Evolutionary conservation across 352 stramenopile species (phyloP).

Genomic region (Pythium brassicae): DNA sequence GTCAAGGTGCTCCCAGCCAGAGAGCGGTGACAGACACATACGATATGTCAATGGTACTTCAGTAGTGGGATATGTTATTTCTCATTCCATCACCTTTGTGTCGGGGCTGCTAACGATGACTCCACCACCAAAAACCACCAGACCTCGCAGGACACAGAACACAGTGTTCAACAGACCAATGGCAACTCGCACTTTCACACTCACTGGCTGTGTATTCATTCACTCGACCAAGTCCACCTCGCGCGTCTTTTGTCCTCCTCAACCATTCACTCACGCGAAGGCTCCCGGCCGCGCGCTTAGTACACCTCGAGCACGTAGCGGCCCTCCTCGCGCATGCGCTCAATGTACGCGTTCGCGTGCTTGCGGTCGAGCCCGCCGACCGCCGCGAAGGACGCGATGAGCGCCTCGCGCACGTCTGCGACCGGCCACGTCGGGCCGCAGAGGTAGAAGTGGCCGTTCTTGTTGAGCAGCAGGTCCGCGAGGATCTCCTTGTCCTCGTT

Average conservation of each 20-base stretch:
- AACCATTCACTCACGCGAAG: too few species aligned
- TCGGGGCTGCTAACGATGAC: too few species aligned
- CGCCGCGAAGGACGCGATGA: slow-evolving; percentile 51
- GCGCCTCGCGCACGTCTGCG: slow-evolving; percentile 64
- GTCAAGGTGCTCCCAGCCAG: slow-evolving; percentile 30
- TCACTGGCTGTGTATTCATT: too few species aligned
- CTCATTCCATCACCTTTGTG: too few species aligned
- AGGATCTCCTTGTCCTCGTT: slow-evolving; percentile 75
- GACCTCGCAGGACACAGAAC: too few species aligned
- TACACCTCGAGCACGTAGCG: slow-evolving; percentile 85
- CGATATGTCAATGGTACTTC: too few species aligned
- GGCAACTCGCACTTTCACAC: too few species aligned
- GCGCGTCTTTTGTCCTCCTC: neutral
- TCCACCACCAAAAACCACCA: too few species aligned
- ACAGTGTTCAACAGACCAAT: too few species aligned
- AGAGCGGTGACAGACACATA: slow-evolving; percentile 4
- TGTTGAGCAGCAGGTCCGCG: slow-evolving; percentile 59
- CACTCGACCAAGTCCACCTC: neutral
- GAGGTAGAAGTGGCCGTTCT: slow-evolving; percentile 85
- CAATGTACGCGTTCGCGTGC: slow-evolving; percentile 65
- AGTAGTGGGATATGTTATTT: too few species aligned
- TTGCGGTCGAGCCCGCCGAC: slow-evolving; percentile 54
- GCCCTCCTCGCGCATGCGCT: slow-evolving; percentile 74
- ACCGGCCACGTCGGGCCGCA: slow-evolving; percentile 82
- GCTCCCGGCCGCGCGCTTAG: too few species aligned